These are phyloP conservation scores for Chenopodium berlandieri DNA, from an alignment of 148 eudicot genomes.

Conservation along the genomic window DNA sequence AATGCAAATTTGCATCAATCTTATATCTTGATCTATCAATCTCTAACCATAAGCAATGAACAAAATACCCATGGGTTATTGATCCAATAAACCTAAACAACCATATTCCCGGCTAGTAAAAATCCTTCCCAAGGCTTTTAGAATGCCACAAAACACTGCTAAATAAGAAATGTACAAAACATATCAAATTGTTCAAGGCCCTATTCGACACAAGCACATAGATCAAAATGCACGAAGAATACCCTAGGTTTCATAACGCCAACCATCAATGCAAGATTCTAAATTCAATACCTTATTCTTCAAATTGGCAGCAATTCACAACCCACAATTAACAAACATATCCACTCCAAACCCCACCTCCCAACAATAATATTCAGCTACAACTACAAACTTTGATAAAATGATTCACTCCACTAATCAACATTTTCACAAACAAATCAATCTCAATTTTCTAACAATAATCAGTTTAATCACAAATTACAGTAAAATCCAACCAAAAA, in stretches of 20 bases:
- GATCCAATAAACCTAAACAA: too few species aligned
- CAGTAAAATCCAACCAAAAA: slow-evolving; percentile 5
- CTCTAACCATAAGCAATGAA: too few species aligned
- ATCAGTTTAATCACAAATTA: too few species aligned
- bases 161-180: background rate
- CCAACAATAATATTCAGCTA: background rate
- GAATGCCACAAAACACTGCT: too few species aligned
- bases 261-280: slow-evolving; percentile 16
- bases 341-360: background rate
- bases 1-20: too few species aligned
- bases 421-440: background rate
- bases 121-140: too few species aligned
- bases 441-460: background rate
- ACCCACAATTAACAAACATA: background rate
- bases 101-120: too few species aligned
- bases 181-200: slow-evolving; percentile 18
- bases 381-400: background rate
- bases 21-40: too few species aligned
- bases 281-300: slow-evolving; percentile 21
- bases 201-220: background rate
- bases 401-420: background rate
- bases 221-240: slow-evolving; percentile 2
- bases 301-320: slow-evolving; percentile 16
- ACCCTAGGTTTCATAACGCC: background rate
- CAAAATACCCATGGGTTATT: too few species aligned